phyloP scores from a whole-genome alignment of 2,329 filamentous ascomycete genomes.

The Penicillium fuscoglaucum region DNA sequence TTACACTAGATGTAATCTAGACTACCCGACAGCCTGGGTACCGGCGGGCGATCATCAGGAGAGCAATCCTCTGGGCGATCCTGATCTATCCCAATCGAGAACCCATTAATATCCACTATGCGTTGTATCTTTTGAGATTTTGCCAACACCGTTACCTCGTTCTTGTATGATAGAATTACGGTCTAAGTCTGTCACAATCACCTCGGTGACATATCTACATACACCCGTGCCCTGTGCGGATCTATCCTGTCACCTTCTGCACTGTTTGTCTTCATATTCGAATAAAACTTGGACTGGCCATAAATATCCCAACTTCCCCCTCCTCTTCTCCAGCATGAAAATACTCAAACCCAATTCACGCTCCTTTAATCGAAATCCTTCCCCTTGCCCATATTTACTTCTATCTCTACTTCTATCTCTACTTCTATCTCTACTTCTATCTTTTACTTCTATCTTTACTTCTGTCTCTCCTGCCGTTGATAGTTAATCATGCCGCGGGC shows the following conservation, averaged over 20 bases:
- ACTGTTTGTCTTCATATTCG: neutral
- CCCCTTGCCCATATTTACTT: neutral
- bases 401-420: neutral
- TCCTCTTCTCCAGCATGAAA: neutral
- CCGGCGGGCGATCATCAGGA: neutral
- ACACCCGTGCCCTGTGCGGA: neutral
- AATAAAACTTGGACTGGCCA: neutral
- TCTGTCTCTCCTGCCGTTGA: neutral
- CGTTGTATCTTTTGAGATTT: neutral
- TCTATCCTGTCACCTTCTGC: neutral
- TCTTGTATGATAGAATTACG: neutral
- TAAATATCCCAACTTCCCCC: neutral
- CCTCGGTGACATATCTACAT: neutral
- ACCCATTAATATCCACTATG: no score
- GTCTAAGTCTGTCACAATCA: neutral
- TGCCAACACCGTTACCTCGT: neutral
- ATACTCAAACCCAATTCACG: neutral
- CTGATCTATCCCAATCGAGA: no score
- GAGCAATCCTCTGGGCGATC: neutral
- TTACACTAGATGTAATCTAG: no score
- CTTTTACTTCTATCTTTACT: neutral
- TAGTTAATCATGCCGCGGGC: neutral
- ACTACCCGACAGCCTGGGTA: neutral
- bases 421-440: neutral
- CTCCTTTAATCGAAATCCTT: neutral